phyloP scores from a whole-genome alignment of 768 basidiomycete genomes.

The Boletus subcaerulescens region DNA sequence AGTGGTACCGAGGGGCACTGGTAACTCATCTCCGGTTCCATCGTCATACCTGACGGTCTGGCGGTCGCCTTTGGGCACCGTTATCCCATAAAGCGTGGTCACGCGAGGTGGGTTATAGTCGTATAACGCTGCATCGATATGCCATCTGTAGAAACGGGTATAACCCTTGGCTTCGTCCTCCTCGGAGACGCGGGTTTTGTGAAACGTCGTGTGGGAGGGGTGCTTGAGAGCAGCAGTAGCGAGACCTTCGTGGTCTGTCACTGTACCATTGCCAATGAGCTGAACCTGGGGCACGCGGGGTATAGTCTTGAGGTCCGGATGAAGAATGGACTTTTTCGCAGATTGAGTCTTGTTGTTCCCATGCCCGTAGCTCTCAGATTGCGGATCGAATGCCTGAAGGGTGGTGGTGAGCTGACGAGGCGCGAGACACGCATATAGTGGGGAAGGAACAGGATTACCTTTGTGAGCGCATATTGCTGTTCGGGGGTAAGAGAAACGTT shows the following conservation, averaged over 20 bases:
- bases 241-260: slow-evolving; percentile 79
- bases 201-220: slow-evolving; percentile 82
- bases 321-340: slow-evolving; percentile 76
- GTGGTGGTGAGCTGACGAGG: slow-evolving; percentile 5
- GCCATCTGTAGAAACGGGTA: slow-evolving; percentile 91
- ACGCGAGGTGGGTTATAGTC: slow-evolving; percentile 76
- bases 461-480: slow-evolving; percentile 82
- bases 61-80: slow-evolving; percentile 58
- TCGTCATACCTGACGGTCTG: slow-evolving; percentile 81
- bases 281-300: slow-evolving; percentile 88
- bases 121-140: slow-evolving; percentile 87
- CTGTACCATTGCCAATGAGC: slow-evolving; percentile 84
- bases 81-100: slow-evolving; percentile 80
- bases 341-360: slow-evolving; percentile 83
- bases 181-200: slow-evolving; percentile 69
- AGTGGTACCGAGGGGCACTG: slow-evolving; percentile 84
- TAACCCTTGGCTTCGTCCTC: slow-evolving; percentile 75
- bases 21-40: slow-evolving; percentile 78
- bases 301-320: slow-evolving; percentile 89
- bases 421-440: background rate
- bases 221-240: slow-evolving; percentile 79
- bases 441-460: slow-evolving; percentile 43
- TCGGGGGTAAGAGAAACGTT: slow-evolving; percentile 68
- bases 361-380: slow-evolving; percentile 67
- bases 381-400: slow-evolving; percentile 73